A percentile compares a stretch with the other conserved stretches of the same genome.
Conservation (phyloP, 2,329 filamentous ascomycete species). For the Helotiales sp. region DNA sequence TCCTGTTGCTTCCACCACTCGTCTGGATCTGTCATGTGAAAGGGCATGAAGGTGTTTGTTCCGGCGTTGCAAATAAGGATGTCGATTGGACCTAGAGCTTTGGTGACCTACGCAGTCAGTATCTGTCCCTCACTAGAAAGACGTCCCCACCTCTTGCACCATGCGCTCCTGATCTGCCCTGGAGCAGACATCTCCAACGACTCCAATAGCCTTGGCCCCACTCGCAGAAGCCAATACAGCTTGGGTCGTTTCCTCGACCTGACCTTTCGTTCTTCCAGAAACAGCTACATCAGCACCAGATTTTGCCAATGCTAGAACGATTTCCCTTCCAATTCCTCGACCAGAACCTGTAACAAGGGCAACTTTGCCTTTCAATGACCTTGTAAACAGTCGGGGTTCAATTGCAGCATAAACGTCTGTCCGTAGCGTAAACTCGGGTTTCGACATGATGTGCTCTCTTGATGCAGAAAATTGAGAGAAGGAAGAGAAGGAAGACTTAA, state of each 20-base stretch:
- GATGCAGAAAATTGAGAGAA: neutral
- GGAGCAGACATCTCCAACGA: conserved; percentile 19
- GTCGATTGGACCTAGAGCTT: conserved; percentile 17
- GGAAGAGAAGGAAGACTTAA: neutral
- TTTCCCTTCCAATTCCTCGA: conserved; percentile 21
- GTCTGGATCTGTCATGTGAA: conserved; percentile 22
- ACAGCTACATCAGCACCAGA: conserved; percentile 19
- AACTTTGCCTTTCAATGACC: conserved; percentile 14
- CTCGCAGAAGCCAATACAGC: conserved; percentile 3
- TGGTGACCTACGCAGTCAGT: conserved; percentile 7
- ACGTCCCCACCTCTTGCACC: conserved; percentile 14
- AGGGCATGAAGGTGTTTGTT: conserved; percentile 24
- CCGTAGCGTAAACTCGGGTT: conserved; percentile 20
- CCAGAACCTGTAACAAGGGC: conserved; percentile 22
- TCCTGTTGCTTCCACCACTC: conserved; percentile 25
- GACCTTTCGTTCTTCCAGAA: conserved; percentile 16
- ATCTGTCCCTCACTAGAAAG: too few relatives aligned
- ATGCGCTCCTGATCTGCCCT: conserved; percentile 12
- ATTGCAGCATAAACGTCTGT: conserved; percentile 20
- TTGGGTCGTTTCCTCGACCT: conserved; percentile 18
- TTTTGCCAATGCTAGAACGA: conserved; percentile 18
- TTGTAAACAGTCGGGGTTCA: conserved; percentile 16
- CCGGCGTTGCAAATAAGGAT: conserved; percentile 25
- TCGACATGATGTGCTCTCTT: conserved; percentile 1
- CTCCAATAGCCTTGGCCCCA: conserved; percentile 13